Conservation (phyloP, 176 grass and related monocot genomes). For the Alloteropsis semialata region DNA sequence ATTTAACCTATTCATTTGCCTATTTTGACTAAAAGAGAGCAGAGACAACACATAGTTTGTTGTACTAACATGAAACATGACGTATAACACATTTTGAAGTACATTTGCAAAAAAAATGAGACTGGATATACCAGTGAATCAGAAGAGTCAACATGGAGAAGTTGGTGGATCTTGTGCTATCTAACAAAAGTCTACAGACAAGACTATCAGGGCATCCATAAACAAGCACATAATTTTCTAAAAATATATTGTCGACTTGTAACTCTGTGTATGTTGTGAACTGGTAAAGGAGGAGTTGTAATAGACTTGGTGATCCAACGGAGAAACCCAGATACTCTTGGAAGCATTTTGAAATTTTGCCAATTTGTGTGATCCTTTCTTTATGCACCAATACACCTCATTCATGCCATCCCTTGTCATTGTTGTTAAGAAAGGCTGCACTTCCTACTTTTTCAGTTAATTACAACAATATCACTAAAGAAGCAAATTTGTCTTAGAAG, state of each 20-base stretch:
- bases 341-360: neutral
- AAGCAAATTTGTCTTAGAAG: neutral
- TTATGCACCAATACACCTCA: neutral
- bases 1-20: neutral
- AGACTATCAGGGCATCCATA: neutral
- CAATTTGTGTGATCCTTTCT: neutral
- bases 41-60: neutral
- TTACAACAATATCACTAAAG: neutral
- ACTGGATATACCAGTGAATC: conserved; percentile 9
- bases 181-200: neutral
- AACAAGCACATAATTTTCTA: neutral
- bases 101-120: neutral
- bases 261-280: neutral
- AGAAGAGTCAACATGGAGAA: neutral
- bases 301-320: neutral
- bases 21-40: conserved; percentile 2
- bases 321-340: neutral
- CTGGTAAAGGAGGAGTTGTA: no score
- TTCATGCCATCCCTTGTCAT: neutral
- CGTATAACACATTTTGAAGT: neutral
- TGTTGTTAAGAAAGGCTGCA: neutral
- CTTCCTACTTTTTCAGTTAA: neutral
- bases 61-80: neutral
- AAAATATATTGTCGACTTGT: neutral
- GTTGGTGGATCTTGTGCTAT: neutral